Evolutionary conservation across 208 protist species (phyloP).

Genomic region (Angomonas deanei): DNA sequence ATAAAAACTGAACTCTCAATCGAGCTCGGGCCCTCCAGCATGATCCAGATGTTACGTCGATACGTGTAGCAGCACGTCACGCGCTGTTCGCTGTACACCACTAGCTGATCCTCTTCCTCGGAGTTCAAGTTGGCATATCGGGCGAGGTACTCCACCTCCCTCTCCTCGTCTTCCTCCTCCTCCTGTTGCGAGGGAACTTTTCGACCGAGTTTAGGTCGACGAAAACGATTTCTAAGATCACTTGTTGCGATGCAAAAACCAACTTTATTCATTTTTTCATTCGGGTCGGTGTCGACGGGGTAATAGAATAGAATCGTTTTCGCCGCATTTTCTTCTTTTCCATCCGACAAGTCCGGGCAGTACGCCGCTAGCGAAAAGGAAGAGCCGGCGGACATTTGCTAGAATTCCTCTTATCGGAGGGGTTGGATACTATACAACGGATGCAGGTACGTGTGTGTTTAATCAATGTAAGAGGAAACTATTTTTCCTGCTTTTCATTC

Average conservation of each 20-base stretch:
- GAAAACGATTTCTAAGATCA: slow-evolving; percentile 35
- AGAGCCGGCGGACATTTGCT: slow-evolving; percentile 3
- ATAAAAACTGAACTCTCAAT: not conserved
- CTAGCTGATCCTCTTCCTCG: not conserved
- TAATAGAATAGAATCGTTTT: slow-evolving; percentile 75
- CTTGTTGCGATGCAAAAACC: slow-evolving; percentile 62
- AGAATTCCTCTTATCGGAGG: no score
- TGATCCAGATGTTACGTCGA: slow-evolving; percentile 4
- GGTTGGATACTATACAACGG: no score
- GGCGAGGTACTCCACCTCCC: slow-evolving; percentile 1
- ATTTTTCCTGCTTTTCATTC: no score
- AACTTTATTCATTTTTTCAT: slow-evolving; percentile 59
- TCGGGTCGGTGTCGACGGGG: slow-evolving; percentile 19
- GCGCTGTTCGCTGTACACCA: not conserved
- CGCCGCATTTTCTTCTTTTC: slow-evolving; percentile 37
- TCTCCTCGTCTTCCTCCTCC: slow-evolving; percentile 13
- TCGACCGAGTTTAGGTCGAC: slow-evolving; percentile 2
- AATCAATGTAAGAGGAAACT: no score
- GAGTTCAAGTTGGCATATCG: slow-evolving; percentile 10
- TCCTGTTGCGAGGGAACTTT: no score
- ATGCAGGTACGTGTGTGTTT: no score
- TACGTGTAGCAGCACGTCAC: not conserved
- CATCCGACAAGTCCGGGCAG: slow-evolving; percentile 37
- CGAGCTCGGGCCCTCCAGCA: slow-evolving; percentile 2
- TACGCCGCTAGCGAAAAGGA: slow-evolving; percentile 45